Evolutionary conservation across 176 grass and related monocot genomes (phyloP).

Genomic region (Echinochloa phyllopogon): DNA sequence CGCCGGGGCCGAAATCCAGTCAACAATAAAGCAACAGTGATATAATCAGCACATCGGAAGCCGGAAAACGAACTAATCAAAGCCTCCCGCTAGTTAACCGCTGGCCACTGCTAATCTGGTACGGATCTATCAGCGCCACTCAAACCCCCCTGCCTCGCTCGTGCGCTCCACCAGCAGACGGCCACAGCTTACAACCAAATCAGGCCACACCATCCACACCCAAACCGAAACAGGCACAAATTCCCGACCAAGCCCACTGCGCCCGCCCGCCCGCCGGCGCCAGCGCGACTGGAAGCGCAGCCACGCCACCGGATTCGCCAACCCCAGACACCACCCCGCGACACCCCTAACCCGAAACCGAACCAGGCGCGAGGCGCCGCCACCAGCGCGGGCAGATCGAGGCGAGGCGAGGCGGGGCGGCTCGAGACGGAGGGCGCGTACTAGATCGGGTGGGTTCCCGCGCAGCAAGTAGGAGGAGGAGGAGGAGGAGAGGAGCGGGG

Average conservation of each 20-base stretch:
- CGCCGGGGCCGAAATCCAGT: neutral
- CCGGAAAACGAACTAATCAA: neutral
- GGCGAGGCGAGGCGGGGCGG: neutral
- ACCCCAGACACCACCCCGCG: neutral
- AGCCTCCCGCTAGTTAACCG: neutral
- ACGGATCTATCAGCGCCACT: no score
- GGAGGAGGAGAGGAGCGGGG: neutral
- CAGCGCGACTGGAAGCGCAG: neutral
- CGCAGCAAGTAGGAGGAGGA: no score
- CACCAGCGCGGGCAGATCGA: slow-evolving; percentile 30
- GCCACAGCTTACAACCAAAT: neutral
- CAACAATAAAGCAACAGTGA: neutral
- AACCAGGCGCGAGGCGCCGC: neutral
- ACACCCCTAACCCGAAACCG: neutral
- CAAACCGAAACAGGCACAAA: neutral
- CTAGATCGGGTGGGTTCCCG: neutral
- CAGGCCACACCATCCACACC: neutral
- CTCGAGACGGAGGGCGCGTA: neutral
- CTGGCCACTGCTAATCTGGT: neutral
- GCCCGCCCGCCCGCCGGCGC: neutral
- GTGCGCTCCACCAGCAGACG: neutral
- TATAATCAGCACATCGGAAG: neutral
- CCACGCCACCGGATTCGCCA: neutral
- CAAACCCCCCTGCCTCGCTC: neutral
- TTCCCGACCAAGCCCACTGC: neutral